Evolutionary conservation across 2,329 filamentous ascomycete genomes (phyloP).

Genomic region (Aureobasidium leucospermi): DNA sequence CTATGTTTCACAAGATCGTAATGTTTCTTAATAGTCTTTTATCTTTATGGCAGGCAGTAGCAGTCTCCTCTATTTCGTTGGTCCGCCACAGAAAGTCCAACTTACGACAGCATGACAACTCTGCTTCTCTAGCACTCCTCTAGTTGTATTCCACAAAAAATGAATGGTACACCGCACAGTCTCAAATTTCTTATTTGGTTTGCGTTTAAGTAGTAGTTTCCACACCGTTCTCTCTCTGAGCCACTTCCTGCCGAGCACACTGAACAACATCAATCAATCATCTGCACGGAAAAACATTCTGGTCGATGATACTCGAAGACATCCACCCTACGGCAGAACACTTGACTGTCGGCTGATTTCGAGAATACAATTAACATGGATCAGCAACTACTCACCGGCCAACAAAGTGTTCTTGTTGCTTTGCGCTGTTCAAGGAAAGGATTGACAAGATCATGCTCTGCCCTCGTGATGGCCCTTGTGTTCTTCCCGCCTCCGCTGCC

Average conservation of each 20-base stretch:
- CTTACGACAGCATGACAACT: slow-evolving; percentile 1
- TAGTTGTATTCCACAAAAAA: not conserved
- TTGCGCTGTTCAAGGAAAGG: not conserved
- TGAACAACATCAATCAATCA: too few relatives aligned
- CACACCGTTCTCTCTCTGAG: too few relatives aligned
- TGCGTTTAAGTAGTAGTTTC: too few relatives aligned
- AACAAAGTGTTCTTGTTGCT: not conserved
- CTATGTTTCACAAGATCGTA: slow-evolving; percentile 6
- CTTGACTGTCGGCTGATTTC: too few relatives aligned
- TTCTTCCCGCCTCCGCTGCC: not conserved
- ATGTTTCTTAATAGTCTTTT: slow-evolving; percentile 10
- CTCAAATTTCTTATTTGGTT: too few relatives aligned
- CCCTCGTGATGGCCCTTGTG: not conserved
- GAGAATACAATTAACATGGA: not conserved
- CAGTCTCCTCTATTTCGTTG: not conserved
- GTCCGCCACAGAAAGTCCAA: not conserved
- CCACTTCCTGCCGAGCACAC: too few relatives aligned
- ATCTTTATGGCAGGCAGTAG: not conserved
- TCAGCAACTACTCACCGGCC: not conserved
- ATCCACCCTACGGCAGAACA: too few relatives aligned
- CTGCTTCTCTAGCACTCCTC: not conserved
- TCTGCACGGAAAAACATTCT: too few relatives aligned
- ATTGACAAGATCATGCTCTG: not conserved
- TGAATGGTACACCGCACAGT: not conserved
- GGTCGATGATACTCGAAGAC: too few relatives aligned